phyloP scores from a whole-genome alignment of 2,329 filamentous ascomycete genomes.

The Nemania bipapillata region DNA sequence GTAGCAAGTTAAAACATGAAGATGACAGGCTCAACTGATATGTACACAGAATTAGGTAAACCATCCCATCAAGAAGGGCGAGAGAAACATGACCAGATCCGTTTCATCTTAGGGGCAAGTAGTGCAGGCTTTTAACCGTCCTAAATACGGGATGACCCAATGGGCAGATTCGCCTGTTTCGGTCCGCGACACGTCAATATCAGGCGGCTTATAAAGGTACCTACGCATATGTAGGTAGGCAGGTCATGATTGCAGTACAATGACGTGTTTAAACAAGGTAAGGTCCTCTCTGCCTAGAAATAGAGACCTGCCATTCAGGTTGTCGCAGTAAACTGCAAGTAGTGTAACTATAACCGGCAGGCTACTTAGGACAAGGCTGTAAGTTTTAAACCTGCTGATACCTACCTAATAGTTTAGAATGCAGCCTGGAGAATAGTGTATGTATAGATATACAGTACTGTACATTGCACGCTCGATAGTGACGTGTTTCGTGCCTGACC shows the following conservation, averaged over 20 bases:
- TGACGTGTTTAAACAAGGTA: neutral
- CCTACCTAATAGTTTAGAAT: too few relatives aligned
- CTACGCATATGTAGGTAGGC: too few relatives aligned
- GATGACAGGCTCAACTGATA: neutral
- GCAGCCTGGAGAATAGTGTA: too few relatives aligned
- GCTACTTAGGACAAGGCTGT: neutral
- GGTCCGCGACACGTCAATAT: neutral
- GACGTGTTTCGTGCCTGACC: conserved; percentile 25
- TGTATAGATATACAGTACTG: neutral
- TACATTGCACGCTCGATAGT: conserved; percentile 3
- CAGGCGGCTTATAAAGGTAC: neutral
- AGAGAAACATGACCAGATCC: neutral
- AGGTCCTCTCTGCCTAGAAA: neutral
- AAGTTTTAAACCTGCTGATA: neutral
- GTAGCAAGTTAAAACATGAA: too few relatives aligned
- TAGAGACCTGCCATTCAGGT: neutral
- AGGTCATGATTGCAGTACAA: neutral
- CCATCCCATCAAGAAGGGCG: neutral
- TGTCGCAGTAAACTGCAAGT: neutral
- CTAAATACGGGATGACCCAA: neutral
- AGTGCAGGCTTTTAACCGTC: neutral
- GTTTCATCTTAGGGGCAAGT: conserved; percentile 7
- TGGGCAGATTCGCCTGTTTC: neutral
- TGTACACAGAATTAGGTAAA: neutral
- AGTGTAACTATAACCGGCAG: neutral